Evolutionary conservation across 805 yeast genomes (phyloP).

Genomic region (Wickerhamiella alocasiicola): DNA sequence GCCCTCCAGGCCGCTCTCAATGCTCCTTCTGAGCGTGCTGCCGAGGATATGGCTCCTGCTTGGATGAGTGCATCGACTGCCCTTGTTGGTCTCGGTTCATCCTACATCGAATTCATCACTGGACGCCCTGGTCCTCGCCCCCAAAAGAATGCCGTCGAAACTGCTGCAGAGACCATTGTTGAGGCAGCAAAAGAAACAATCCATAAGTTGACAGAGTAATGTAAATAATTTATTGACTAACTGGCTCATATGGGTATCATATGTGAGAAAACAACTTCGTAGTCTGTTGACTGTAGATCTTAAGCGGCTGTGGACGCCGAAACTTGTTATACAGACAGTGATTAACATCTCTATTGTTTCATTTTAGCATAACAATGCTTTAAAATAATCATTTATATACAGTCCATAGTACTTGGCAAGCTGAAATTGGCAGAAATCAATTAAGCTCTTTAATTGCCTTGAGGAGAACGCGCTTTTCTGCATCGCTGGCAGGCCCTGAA

Average conservation of each 20-base stretch:
- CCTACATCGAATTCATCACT: slow-evolving; percentile 28
- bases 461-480: too few species aligned
- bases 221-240: background rate
- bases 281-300: too few species aligned
- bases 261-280: too few species aligned
- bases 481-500: slow-evolving; percentile 64
- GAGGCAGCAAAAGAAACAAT: slow-evolving; percentile 5
- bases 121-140: slow-evolving; percentile 18
- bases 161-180: slow-evolving; percentile 9
- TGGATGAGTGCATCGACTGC: slow-evolving; percentile 24
- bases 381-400: too few species aligned
- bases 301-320: too few species aligned
- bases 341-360: too few species aligned
- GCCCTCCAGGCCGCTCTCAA: slow-evolving; percentile 26
- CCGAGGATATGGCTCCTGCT: slow-evolving; percentile 23
- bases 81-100: slow-evolving; percentile 24
- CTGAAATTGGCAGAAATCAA: too few species aligned
- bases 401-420: too few species aligned
- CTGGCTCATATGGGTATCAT: too few species aligned
- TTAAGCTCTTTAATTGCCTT: too few species aligned
- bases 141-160: background rate
- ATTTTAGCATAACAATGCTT: too few species aligned
- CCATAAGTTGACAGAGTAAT: background rate
- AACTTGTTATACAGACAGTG: too few species aligned
- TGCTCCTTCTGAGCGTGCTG: slow-evolving; percentile 21